phyloP scores from a whole-genome alignment of 805 yeast species.

The Limtongozyma cylindracea region DNA sequence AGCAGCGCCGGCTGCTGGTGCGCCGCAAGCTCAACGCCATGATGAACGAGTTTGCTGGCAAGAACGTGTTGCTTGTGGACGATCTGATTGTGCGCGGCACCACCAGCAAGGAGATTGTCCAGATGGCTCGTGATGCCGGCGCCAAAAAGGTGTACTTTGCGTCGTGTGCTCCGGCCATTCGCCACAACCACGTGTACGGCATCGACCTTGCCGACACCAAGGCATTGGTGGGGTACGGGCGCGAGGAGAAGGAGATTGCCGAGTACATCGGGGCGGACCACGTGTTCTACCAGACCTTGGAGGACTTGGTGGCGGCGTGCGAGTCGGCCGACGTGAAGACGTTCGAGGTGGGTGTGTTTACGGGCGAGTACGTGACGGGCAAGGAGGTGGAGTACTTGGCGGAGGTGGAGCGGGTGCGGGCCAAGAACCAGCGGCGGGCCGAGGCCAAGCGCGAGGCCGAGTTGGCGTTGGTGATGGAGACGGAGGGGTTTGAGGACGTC shows the following conservation, averaged over 20 bases:
- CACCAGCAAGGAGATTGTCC: conserved; percentile 85
- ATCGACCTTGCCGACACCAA: conserved; percentile 90
- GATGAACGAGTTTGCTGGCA: conserved; percentile 73
- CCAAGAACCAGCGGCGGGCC: conserved; percentile 36
- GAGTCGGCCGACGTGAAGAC: conserved; percentile 21
- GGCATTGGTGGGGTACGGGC: conserved; percentile 74
- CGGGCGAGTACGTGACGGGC: conserved; percentile 89
- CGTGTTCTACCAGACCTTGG: conserved; percentile 69
- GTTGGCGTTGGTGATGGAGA: conserved; percentile 13
- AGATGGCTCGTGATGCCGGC: conserved; percentile 98
- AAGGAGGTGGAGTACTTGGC: conserved; percentile 60
- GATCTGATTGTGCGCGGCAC: conserved; percentile 97
- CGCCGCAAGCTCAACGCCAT: conserved; percentile 90
- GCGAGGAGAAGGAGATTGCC: conserved; percentile 53
- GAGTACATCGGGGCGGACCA: conserved; percentile 68
- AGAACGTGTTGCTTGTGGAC: conserved; percentile 76
- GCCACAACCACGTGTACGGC: conserved; percentile 90
- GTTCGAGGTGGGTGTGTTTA: conserved; percentile 93
- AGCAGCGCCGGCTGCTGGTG: conserved; percentile 79
- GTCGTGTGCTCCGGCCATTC: conserved; percentile 94
- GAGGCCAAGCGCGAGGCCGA: conserved; percentile 16
- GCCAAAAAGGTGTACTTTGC: conserved; percentile 91
- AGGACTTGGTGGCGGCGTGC: conserved; percentile 70
- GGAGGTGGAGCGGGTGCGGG: conserved; percentile 66
- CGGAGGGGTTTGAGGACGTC: conserved; percentile 26